These are phyloP conservation scores for Solanum chacoense DNA, from an alignment of 305 asterid species.

Conservation along the genomic window DNA sequence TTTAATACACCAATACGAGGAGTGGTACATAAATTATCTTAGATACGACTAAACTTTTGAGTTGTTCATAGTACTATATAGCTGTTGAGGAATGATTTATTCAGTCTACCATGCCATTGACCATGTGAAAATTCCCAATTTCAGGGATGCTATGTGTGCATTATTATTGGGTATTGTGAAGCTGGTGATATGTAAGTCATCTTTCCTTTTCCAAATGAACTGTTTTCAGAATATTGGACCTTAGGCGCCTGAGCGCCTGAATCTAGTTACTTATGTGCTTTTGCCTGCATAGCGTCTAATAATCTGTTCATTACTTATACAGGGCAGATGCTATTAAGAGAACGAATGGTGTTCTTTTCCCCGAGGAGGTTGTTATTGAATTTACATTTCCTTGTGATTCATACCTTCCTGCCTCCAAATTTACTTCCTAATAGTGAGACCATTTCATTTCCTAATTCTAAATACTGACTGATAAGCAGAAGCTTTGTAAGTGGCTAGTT, in stretches of 20 bases:
- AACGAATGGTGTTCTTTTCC: constrained; percentile 74
- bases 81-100: background rate
- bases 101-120: constrained; percentile 1
- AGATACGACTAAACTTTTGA: background rate
- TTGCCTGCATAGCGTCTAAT: background rate
- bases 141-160: constrained; percentile 99
- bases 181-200: constrained; percentile 97
- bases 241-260: background rate
- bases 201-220: constrained; percentile 1
- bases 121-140: constrained; percentile 8
- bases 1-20: background rate
- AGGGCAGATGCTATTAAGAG: constrained; percentile 95
- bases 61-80: background rate
- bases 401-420: background rate
- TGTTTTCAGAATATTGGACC: background rate
- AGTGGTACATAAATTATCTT: background rate
- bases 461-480: constrained; percentile 39
- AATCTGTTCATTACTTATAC: constrained; percentile 10
- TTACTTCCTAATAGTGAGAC: background rate
- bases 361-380: constrained; percentile 67
- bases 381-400: background rate
- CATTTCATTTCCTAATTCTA: constrained; percentile 9
- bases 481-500: constrained; percentile 93
- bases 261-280: background rate
- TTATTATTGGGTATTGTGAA: constrained; percentile 93